Evolutionary conservation across 2,329 filamentous ascomycete species (phyloP).

Genomic region (Neonectria coccinea): DNA sequence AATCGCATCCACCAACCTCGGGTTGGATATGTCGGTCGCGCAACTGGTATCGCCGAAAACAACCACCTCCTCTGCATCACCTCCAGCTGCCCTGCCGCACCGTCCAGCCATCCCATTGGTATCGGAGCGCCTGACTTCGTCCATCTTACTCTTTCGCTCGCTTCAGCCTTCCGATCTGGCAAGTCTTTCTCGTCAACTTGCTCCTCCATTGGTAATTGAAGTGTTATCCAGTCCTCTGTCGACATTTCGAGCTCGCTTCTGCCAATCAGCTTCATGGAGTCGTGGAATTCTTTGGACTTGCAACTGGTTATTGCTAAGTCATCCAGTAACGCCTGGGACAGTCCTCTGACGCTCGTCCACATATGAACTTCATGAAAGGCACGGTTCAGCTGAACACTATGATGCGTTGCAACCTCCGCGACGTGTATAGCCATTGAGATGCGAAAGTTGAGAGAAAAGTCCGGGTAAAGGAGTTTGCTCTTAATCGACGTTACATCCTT

Average conservation of each 20-base stretch:
- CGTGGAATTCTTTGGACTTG: conserved; percentile 30
- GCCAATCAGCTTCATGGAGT: neutral
- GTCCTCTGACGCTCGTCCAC: too few relatives aligned
- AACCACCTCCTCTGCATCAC: conserved; percentile 26
- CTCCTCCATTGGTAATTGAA: neutral
- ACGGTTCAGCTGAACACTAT: conserved; percentile 36
- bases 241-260: neutral
- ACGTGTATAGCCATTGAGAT: conserved; percentile 47
- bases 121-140: conserved; percentile 1
- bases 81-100: conserved; percentile 23
- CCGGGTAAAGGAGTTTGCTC: conserved; percentile 50
- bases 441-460: conserved; percentile 47
- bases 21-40: conserved; percentile 32
- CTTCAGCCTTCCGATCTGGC: conserved; percentile 7
- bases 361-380: too few relatives aligned
- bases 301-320: too few relatives aligned
- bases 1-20: conserved; percentile 24
- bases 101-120: conserved; percentile 11
- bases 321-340: too few relatives aligned
- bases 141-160: conserved; percentile 10
- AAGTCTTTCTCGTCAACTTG: conserved; percentile 7
- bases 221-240: neutral
- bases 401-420: conserved; percentile 36
- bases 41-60: conserved; percentile 34
- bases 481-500: conserved; percentile 50